These are phyloP conservation scores for Citrus australasica DNA, from an alignment of 345 rosid species.

Conservation along the genomic window DNA sequence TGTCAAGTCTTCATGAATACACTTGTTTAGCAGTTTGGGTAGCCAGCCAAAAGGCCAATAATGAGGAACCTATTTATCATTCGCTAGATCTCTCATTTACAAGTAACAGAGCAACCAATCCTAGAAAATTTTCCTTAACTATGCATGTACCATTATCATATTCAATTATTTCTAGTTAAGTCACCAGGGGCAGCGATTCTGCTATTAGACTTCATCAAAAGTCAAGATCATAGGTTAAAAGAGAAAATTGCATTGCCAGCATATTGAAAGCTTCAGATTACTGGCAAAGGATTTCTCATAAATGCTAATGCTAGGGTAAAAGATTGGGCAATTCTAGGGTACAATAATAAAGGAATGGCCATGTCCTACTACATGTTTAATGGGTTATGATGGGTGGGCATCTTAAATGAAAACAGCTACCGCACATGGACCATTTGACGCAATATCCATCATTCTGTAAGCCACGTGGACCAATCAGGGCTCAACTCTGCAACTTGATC, in stretches of 20 bases:
- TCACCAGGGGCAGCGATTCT: background rate
- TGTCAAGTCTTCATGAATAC: background rate
- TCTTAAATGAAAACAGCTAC: conserved; percentile 10
- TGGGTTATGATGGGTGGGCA: conserved; percentile 3
- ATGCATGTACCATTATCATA: background rate
- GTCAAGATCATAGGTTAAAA: background rate
- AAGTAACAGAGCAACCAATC: background rate
- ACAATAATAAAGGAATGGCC: conserved; percentile 9
- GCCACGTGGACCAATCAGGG: conserved; percentile 16
- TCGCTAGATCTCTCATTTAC: background rate
- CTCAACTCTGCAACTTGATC: background rate
- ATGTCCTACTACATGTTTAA: background rate
- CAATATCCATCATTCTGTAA: conserved; percentile 15
- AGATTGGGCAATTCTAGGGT: background rate
- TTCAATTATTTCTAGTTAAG: background rate
- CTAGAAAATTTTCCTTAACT: background rate
- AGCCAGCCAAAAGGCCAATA: no score
- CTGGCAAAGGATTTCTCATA: background rate
- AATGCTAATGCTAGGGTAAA: background rate
- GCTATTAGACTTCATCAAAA: background rate
- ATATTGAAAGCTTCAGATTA: background rate
- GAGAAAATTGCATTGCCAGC: background rate
- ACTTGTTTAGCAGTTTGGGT: background rate
- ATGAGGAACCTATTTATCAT: background rate
- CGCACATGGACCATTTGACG: conserved; percentile 8